Conservation (phyloP, 768 basidiomycete species). For the Polyporus arcularius region DNA sequence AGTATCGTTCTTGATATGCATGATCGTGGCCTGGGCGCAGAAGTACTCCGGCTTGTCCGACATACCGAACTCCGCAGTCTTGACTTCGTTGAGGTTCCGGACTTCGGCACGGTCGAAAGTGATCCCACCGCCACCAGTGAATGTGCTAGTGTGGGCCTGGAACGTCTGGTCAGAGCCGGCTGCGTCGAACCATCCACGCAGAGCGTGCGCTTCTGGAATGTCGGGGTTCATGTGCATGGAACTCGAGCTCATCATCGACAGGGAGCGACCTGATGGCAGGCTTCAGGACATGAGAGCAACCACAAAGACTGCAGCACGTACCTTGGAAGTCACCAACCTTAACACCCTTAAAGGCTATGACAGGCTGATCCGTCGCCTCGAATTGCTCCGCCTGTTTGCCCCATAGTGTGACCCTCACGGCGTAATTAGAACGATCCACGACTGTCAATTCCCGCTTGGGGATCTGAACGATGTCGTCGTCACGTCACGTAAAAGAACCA, state of each 20-base stretch:
- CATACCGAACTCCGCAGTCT: constrained; percentile 72
- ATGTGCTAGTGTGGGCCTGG: constrained; percentile 63
- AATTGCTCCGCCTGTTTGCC: constrained; percentile 92
- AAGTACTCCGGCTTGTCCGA: constrained; percentile 82
- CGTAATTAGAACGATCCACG: constrained; percentile 79
- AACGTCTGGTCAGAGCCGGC: constrained; percentile 64
- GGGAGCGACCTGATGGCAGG: constrained; percentile 59
- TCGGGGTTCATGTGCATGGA: constrained; percentile 88
- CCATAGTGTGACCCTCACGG: constrained; percentile 90
- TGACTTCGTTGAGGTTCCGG: constrained; percentile 74
- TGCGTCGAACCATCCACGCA: constrained; percentile 92
- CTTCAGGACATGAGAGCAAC: not conserved
- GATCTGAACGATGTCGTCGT: constrained; percentile 46
- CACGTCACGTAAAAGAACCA: not conserved
- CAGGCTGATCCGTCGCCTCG: constrained; percentile 55
- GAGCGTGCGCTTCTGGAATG: constrained; percentile 80
- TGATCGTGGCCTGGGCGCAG: constrained; percentile 77
- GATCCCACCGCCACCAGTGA: constrained; percentile 38
- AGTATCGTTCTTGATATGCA: constrained; percentile 83
- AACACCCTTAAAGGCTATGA: constrained; percentile 93
- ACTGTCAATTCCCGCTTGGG: constrained; percentile 87
- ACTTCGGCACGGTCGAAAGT: constrained; percentile 73
- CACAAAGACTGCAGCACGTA: constrained; percentile 22
- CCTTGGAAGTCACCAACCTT: constrained; percentile 93
- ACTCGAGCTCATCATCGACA: constrained; percentile 82